phyloP scores from a whole-genome alignment of 805 yeast genomes.

The Starmerella davenportii region DNA sequence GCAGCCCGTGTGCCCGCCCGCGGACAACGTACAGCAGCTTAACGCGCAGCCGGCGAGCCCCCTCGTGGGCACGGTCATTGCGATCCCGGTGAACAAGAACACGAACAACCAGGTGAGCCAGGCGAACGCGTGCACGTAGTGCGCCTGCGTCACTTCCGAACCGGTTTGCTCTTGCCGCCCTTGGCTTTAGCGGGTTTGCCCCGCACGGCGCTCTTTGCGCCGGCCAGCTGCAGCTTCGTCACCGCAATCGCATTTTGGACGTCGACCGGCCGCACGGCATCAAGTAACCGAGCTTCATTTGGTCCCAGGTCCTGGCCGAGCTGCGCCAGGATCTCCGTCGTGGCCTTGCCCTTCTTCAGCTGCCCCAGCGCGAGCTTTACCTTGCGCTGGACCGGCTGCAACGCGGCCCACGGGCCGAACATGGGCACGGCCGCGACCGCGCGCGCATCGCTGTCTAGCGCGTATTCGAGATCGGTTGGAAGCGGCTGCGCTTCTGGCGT shows the following conservation, averaged over 20 bases:
- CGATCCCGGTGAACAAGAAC: not conserved
- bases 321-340: conserved; percentile 46
- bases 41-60: not conserved
- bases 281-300: not conserved
- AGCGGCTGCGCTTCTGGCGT: conserved; percentile 27
- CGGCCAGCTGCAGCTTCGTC: conserved; percentile 8
- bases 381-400: conserved; percentile 58
- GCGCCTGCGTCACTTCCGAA: too few species aligned
- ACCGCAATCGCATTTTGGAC: conserved; percentile 13
- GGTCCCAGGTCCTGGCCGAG: conserved; percentile 23
- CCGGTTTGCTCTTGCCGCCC: too few species aligned
- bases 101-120: too few species aligned
- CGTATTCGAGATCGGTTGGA: conserved; percentile 27
- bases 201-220: not conserved
- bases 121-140: too few species aligned
- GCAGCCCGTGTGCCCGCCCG: too few species aligned
- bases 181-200: too few species aligned
- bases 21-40: too few species aligned
- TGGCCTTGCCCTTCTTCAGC: conserved; percentile 74
- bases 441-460: conserved; percentile 29
- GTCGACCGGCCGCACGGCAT: conserved; percentile 8
- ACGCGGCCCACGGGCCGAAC: conserved; percentile 83
- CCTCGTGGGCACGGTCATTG: not conserved
- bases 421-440: conserved; percentile 56
- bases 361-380: conserved; percentile 65